phyloP scores from a whole-genome alignment of 768 basidiomycete genomes.

The Trametes villosa region DNA sequence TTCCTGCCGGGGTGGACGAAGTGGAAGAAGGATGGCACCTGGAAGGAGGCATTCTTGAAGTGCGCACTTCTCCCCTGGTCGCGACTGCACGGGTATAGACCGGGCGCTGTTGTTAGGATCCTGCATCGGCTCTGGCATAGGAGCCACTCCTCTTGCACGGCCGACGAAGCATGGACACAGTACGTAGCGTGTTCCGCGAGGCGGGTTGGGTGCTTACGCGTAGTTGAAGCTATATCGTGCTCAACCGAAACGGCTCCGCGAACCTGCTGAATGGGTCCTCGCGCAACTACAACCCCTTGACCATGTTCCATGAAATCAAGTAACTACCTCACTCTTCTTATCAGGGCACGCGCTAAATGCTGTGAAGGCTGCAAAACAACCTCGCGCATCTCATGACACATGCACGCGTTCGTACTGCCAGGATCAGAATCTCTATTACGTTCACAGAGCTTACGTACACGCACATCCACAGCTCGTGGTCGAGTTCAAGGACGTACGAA shows the following conservation, averaged over 20 bases:
- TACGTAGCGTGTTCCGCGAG: constrained; percentile 35
- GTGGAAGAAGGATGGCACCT: constrained; percentile 64
- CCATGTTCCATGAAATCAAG: constrained; percentile 80
- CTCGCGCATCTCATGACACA: constrained; percentile 69
- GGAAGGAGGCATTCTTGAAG: constrained; percentile 73
- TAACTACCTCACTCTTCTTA: constrained; percentile 37
- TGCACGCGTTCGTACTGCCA: constrained; percentile 53
- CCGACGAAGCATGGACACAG: constrained; percentile 86
- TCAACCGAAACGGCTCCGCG: constrained; percentile 77
- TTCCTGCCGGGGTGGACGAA: constrained; percentile 80
- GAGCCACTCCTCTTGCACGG: constrained; percentile 66
- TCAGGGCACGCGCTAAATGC: background rate
- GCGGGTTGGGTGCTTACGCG: background rate
- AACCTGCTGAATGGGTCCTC: constrained; percentile 73
- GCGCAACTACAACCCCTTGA: constrained; percentile 66
- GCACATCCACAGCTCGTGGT: constrained; percentile 58
- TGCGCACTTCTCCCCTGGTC: constrained; percentile 37
- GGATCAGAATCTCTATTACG: background rate
- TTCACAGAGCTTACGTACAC: background rate
- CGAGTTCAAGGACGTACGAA: constrained; percentile 70
- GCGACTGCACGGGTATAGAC: background rate
- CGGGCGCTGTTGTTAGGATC: constrained; percentile 43
- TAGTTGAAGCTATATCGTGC: constrained; percentile 63
- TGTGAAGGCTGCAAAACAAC: constrained; percentile 64
- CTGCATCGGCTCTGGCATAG: constrained; percentile 74